Base-by-base conservation (phyloP, 1,284 basidiomycete genomes). In the Coriolopsis trogii region DNA sequence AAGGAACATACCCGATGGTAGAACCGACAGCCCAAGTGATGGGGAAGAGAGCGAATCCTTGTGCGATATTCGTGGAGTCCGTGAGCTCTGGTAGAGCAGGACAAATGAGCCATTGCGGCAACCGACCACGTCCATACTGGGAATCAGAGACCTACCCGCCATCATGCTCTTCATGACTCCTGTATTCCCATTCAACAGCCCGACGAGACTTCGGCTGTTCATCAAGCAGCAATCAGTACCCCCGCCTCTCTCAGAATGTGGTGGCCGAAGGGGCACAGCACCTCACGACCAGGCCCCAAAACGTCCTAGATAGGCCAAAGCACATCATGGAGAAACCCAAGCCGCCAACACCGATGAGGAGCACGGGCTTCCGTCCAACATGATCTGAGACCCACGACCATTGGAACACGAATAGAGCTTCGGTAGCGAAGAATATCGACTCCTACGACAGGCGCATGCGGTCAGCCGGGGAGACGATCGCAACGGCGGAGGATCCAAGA, bases 291-390 rank as follows among this genome's bases (percentile, higher is more conserved):
- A 79, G 64, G 3, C 66, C 62, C 51, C 49, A 55, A 59, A 75
- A 78, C 9, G 81, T 79, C 37, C 67, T 71, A 3, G 80, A 43
- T n/a, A 82, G 69, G 3, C 83, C 84, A 62, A 85, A 85, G 47
- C 64, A 73, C 1, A 80, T 54, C 73, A 81, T 80, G 3, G 82
- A 82, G 6, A 84, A 39, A 6, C 72, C 72, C 5, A 78, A 67
- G 0, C 83, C 84, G 10, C 73, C 62, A 34, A 82, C 64, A 4
- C 84, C 34, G 70, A 50, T 70, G 28, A 86, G 61, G 4, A 86
- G 65, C 4, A 87, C 75, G 10, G 84, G 83, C 53, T 82, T 83
- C 18, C 84, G 76, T 10, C 84, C 85, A 25, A 84, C 70, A 20
- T 67, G 68, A 61, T 87, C 85, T 1, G 83, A 85, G 15, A 77